Evolutionary conservation across 2,329 filamentous ascomycete genomes (phyloP).

Genomic region (Ophioceras dolichostomum): DNA sequence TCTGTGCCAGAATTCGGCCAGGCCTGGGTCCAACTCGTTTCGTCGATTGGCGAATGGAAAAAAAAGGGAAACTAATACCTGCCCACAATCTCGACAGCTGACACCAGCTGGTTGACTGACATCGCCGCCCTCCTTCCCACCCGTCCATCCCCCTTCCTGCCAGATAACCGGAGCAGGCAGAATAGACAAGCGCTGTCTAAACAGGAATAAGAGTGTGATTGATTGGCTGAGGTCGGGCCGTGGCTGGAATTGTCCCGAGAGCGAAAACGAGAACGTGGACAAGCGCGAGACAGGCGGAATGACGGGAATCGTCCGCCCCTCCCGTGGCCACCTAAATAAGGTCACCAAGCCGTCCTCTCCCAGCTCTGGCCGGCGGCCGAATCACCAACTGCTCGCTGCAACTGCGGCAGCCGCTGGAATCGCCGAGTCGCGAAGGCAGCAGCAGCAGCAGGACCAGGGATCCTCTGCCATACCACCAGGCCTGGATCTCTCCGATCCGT

Average conservation of each 20-base stretch:
- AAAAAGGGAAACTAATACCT: too few species aligned
- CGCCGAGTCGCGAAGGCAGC: neutral
- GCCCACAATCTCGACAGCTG: too few species aligned
- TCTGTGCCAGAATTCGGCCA: too few species aligned
- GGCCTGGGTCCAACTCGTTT: too few species aligned
- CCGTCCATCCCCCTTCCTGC: constrained; percentile 11
- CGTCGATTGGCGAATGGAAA: too few species aligned
- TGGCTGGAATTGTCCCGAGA: too few species aligned
- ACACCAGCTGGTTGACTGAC: constrained; percentile 15
- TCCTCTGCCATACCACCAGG: neutral
- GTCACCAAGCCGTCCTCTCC: constrained; percentile 25
- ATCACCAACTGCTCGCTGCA: constrained; percentile 9
- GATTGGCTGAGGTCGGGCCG: too few species aligned
- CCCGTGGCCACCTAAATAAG: constrained; percentile 26
- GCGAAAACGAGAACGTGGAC: too few species aligned
- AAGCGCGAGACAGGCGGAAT: constrained; percentile 9
- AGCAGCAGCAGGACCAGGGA: constrained; percentile 2
- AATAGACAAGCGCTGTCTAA: too few species aligned
- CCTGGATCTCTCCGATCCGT: neutral
- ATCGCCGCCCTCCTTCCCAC: constrained; percentile 10
- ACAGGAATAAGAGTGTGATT: too few species aligned
- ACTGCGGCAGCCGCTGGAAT: constrained; percentile 1
- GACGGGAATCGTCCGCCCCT: constrained; percentile 22
- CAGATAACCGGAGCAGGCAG: too few species aligned
- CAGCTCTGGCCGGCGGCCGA: constrained; percentile 14